A percentile compares a stretch with the other conserved stretches of the same genome.
These are phyloP conservation scores for Toxicodendron radicans DNA, from an alignment of 345 rosid species.

Conservation along the genomic window DNA sequence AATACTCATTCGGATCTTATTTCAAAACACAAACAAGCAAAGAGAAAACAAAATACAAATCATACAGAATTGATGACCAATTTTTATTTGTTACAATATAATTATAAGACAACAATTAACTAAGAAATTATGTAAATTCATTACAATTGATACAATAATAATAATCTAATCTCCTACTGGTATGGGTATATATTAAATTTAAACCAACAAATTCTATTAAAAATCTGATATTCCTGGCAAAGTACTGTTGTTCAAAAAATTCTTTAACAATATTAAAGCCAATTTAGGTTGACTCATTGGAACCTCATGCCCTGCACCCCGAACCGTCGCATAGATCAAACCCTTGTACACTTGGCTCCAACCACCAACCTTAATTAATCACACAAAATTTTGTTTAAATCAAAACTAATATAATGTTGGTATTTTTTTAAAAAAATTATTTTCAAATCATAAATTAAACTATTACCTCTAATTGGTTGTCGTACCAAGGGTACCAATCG, in stretches of 20 bases:
- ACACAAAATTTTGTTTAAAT: neutral
- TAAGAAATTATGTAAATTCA: neutral
- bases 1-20: no score
- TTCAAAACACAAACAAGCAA: no score
- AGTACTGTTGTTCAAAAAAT: constrained; percentile 43
- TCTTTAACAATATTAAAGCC: constrained; percentile 39
- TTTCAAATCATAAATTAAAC: no score
- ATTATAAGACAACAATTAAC: neutral
- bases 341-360: constrained; percentile 60
- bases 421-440: neutral
- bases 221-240: constrained; percentile 19
- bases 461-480: constrained; percentile 33
- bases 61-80: neutral
- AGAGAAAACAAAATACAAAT: neutral
- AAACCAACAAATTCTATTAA: constrained; percentile 6
- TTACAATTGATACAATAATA: neutral
- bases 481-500: constrained; percentile 64
- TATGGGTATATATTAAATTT: neutral
- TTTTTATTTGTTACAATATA: neutral
- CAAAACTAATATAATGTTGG: neutral
- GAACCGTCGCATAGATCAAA: constrained; percentile 51
- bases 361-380: constrained; percentile 52
- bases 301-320: constrained; percentile 72
- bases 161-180: neutral
- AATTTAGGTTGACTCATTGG: constrained; percentile 51